phyloP scores from a whole-genome alignment of 352 stramenopile species.

The Plasmopara halstedii region DNA sequence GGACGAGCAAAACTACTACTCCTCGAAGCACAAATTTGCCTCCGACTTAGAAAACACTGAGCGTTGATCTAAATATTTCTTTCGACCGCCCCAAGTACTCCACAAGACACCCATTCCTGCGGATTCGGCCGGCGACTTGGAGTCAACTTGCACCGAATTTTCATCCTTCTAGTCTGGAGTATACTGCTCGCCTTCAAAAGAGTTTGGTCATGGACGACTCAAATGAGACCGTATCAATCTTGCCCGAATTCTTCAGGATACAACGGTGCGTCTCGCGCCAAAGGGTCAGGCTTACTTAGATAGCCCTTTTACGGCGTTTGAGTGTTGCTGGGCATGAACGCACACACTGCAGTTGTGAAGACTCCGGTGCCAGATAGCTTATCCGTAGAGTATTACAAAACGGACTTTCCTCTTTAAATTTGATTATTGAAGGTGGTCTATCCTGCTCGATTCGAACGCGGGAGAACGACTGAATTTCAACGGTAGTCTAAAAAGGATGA shows the following conservation, averaged over 20 bases:
- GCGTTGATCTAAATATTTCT: background rate
- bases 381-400: no score
- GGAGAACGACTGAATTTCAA: background rate
- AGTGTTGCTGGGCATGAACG: no score
- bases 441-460: no score
- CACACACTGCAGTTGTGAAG: no score
- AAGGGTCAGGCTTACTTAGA: no score
- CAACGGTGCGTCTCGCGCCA: no score
- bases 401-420: no score
- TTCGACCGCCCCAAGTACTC: background rate
- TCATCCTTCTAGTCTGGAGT: background rate
- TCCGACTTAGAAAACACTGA: background rate
- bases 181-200: background rate
- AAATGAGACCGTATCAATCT: background rate
- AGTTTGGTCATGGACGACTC: background rate
- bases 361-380: no score
- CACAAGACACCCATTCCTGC: background rate
- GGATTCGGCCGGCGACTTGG: background rate
- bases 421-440: no score
- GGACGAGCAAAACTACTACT: background rate
- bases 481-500: background rate
- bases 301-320: no score
- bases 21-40: background rate
- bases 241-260: background rate
- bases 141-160: background rate